Base-by-base conservation (phyloP, 768 basidiomycete genomes). In the Rhodosporidiobolus sp. region DNA sequence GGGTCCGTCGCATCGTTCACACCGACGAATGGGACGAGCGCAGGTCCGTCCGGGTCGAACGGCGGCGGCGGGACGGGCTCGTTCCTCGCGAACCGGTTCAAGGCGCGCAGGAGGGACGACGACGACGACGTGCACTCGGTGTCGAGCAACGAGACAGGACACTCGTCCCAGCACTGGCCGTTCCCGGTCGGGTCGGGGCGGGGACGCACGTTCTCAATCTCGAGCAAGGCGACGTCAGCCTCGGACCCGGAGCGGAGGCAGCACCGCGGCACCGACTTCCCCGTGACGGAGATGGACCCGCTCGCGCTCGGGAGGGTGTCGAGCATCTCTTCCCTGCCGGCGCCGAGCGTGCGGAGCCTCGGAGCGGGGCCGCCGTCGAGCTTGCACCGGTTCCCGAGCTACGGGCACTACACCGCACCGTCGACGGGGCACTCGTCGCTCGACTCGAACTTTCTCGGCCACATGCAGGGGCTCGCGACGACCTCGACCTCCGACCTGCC, bases 91-190 rank as follows among this genome's bases (percentile, higher is more conserved):
- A 85, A 88, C 34, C 80, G 89, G 79, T 82, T 86, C 65, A 94
- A 94, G 83, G 89, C 87, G 72, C 86, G 92, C 74, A 86, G 90
- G 79, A 83, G 90, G 79, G 90, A 92, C 77, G 89, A 86, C 76
- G 92, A 94, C 81, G 78, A 76, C 65, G 92, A 93, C 79, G 92
- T 92, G 78, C 91, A 90, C 79, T 94, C 92, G 43, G 90, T 92
- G 86, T 92, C 91, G 65, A 91, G 90, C 38, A 91, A 90, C 58
- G 92, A 93, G 76, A 84, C 93, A 43, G 89, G 89, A 75, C 90
- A 88, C 79, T 72, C 74, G 46, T 69, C 72, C 35, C 71, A 71
- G 32, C 50, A 34, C 48, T 55, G 71, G 71, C 35, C 63, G 1
- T 72, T 72, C 55, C 55, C 71, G 19, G 26, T 65, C 17, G n/a